These are phyloP conservation scores for Powellomyces hirtus DNA, from an alignment of 192 early-diverging fungal species.

Conservation along the genomic window DNA sequence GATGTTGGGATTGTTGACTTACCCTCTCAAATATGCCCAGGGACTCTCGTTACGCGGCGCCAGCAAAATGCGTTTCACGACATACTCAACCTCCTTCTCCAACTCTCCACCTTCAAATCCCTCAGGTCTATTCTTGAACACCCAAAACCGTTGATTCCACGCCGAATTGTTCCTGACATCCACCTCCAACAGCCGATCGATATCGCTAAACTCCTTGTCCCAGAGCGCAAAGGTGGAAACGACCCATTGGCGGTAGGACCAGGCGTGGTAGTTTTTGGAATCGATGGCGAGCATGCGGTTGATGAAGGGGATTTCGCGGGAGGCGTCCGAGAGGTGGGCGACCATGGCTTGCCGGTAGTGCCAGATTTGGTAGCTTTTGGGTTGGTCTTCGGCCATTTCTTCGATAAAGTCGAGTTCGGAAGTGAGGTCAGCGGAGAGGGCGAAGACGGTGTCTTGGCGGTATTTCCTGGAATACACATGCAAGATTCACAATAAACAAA, in stretches of 20 bases:
- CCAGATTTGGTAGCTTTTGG: conserved; percentile 98
- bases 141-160: conserved; percentile 96
- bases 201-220: conserved; percentile 73
- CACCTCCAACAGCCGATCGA: conserved; percentile 66
- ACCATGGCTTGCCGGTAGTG: conserved; percentile 80
- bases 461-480: too few relatives aligned
- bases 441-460: conserved; percentile 75
- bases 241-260: conserved; percentile 95
- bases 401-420: conserved; percentile 78
- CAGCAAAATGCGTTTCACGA: conserved; percentile 58
- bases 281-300: conserved; percentile 69
- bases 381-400: conserved; percentile 65
- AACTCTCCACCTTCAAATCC: conserved; percentile 44
- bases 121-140: conserved; percentile 47
- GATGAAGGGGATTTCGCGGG: conserved; percentile 72
- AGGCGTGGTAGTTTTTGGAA: conserved; percentile 98
- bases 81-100: conserved; percentile 67
- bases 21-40: conserved; percentile 90
- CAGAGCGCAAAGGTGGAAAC: conserved; percentile 72
- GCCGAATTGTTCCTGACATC: conserved; percentile 98
- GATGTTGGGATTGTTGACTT: neutral
- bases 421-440: conserved; percentile 61
- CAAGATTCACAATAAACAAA: too few relatives aligned
- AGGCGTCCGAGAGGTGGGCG: conserved; percentile 50
- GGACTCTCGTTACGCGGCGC: conserved; percentile 92